These are phyloP conservation scores for Neurospora sublineolata DNA, from an alignment of 495 filamentous ascomycete genomes.

Conservation along the genomic window DNA sequence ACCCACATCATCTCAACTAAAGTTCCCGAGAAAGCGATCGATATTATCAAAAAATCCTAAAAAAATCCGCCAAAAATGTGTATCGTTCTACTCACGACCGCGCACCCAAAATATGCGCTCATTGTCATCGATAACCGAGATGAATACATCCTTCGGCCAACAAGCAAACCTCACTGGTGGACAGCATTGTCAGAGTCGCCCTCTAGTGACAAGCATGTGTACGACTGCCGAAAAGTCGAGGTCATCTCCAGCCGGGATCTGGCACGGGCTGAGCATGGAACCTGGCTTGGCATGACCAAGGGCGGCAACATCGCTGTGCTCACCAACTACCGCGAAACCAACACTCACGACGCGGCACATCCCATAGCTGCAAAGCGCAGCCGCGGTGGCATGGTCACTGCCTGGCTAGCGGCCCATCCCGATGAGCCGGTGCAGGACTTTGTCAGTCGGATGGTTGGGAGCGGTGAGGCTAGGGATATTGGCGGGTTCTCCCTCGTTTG, in stretches of 20 bases:
- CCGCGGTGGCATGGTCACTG: slow-evolving; percentile 75
- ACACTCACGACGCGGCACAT: slow-evolving; percentile 36
- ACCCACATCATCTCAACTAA: background rate
- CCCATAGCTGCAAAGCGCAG: slow-evolving; percentile 50
- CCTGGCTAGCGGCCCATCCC: slow-evolving; percentile 55
- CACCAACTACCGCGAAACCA: slow-evolving; percentile 86
- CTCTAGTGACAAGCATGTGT: background rate
- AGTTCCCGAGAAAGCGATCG: background rate
- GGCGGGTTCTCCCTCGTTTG: slow-evolving; percentile 92
- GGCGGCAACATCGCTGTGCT: slow-evolving; percentile 78
- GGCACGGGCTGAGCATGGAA: slow-evolving; percentile 51
- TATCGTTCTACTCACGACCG: slow-evolving; percentile 79
- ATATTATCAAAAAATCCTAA: background rate
- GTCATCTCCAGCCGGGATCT: slow-evolving; percentile 42
- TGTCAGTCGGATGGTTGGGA: slow-evolving; percentile 55
- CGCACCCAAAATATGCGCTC: slow-evolving; percentile 80
- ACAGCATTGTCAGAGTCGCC: slow-evolving; percentile 25
- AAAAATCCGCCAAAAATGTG: slow-evolving; percentile 52
- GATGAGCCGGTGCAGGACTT: slow-evolving; percentile 48
- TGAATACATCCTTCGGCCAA: slow-evolving; percentile 88
- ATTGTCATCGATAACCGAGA: slow-evolving; percentile 91
- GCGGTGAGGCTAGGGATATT: slow-evolving; percentile 56
- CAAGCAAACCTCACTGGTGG: slow-evolving; percentile 78
- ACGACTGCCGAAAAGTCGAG: slow-evolving; percentile 16
- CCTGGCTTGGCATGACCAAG: slow-evolving; percentile 86